Evolutionary conservation across 768 basidiomycete genomes (phyloP).

Genomic region (Tricholoma terreum): DNA sequence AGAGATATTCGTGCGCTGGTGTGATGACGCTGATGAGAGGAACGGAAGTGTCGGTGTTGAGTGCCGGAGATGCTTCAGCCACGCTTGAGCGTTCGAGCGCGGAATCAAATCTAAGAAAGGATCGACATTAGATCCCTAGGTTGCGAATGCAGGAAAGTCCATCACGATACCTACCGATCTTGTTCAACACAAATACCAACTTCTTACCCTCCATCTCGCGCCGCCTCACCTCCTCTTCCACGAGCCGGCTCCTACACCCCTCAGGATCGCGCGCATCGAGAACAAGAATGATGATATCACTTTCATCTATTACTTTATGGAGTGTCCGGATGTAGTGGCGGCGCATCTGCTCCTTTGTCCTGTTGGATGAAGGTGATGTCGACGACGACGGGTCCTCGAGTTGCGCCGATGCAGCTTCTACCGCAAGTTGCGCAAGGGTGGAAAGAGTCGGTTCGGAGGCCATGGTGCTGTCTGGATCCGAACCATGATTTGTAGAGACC

Average conservation of each 20-base stretch:
- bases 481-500: conserved; percentile 21
- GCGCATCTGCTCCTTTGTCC: conserved; percentile 68
- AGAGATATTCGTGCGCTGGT: conserved; percentile 79
- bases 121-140: not conserved
- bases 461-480: conserved; percentile 63
- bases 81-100: conserved; percentile 79
- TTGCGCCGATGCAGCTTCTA: conserved; percentile 21
- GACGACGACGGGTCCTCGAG: conserved; percentile 32
- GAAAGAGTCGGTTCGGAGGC: conserved; percentile 64
- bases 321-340: conserved; percentile 75
- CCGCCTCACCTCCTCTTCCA: conserved; percentile 90
- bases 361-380: conserved; percentile 26
- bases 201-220: conserved; percentile 88
- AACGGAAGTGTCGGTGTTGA: conserved; percentile 92
- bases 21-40: conserved; percentile 69
- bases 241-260: conserved; percentile 85
- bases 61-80: conserved; percentile 91
- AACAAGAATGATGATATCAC: conserved; percentile 86
- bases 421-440: conserved; percentile 50
- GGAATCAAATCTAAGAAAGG: conserved; percentile 76
- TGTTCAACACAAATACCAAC: conserved; percentile 92
- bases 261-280: conserved; percentile 95
- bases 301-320: conserved; percentile 90
- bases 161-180: conserved; percentile 80
- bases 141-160: not conserved